Percentiles rank a stretch among this genome's conserved stretches.
Conservation (phyloP, 2,329 filamentous ascomycete species). For the Raffaelea ambrosiae region DNA sequence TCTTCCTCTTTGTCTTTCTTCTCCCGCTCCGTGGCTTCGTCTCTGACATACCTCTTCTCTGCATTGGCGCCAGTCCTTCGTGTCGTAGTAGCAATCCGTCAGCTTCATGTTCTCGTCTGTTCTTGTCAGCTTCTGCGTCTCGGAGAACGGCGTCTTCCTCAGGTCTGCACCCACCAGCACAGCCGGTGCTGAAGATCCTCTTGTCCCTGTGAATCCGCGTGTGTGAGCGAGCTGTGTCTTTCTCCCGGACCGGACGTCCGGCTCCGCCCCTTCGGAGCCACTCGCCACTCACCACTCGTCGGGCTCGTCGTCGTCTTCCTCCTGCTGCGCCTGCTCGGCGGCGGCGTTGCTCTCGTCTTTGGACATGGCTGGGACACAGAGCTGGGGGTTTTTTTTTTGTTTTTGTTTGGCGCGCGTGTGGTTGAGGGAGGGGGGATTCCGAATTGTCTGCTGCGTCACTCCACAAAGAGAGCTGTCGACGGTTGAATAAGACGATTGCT, state of each 20-base stretch:
- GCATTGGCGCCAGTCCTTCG: slow-evolving; percentile 91
- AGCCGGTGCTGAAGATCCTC: slow-evolving; percentile 94
- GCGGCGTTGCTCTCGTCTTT: slow-evolving; percentile 40
- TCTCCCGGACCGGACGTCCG: background rate
- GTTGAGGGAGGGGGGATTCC: no score
- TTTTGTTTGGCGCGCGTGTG: no score
- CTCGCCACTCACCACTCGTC: slow-evolving; percentile 85
- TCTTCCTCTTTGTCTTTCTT: no score
- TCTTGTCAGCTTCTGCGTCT: background rate
- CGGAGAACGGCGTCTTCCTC: no score
- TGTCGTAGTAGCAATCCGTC: slow-evolving; percentile 93
- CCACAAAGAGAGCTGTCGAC: no score
- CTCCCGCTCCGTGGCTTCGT: no score
- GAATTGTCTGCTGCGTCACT: no score
- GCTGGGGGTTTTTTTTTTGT: no score
- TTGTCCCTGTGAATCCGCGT: slow-evolving; percentile 63
- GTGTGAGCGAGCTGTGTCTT: background rate
- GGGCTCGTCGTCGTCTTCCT: slow-evolving; percentile 69
- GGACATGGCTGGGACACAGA: slow-evolving; percentile 35
- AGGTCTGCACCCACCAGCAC: slow-evolving; percentile 68
- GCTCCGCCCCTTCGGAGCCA: no score
- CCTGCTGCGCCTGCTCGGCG: slow-evolving; percentile 22
- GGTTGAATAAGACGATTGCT: no score
- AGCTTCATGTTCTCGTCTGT: slow-evolving; percentile 79
- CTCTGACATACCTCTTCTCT: slow-evolving; percentile 82